Evolutionary conservation across 2,329 filamentous ascomycete species (phyloP).

Genomic region (Fragosphaeria purpurea): DNA sequence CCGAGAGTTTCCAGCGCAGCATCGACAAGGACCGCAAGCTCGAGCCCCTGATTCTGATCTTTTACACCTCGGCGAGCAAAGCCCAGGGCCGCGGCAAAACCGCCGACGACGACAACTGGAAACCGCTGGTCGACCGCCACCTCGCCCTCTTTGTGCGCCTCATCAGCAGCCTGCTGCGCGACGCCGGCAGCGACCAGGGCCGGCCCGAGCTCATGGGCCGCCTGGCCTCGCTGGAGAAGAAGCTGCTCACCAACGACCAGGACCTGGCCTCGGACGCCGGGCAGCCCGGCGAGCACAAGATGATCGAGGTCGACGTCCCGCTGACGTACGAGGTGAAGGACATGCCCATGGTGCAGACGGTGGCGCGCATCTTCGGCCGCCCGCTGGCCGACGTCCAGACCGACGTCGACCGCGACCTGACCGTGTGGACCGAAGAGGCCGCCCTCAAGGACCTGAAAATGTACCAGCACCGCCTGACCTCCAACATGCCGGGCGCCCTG

Average conservation of each 20-base stretch:
- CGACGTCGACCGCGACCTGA: constrained; percentile 74
- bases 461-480: constrained; percentile 81
- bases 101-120: constrained; percentile 78
- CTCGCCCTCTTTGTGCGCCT: constrained; percentile 89
- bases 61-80: constrained; percentile 90
- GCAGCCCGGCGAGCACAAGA: constrained; percentile 50
- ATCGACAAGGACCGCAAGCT: constrained; percentile 91
- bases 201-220: constrained; percentile 73
- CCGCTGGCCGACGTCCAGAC: constrained; percentile 70
- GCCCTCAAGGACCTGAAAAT: constrained; percentile 85
- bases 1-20: constrained; percentile 74
- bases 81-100: constrained; percentile 66
- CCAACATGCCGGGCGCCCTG: constrained; percentile 67
- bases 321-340: constrained; percentile 90
- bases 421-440: constrained; percentile 81
- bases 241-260: constrained; percentile 87
- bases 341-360: constrained; percentile 85
- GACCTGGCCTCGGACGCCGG: constrained; percentile 61
- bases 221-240: constrained; percentile 76
- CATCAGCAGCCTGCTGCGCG: constrained; percentile 67
- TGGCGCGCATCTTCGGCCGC: constrained; percentile 77
- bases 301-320: constrained; percentile 72
- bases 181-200: constrained; percentile 76
- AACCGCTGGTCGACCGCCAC: constrained; percentile 84
- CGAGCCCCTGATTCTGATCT: constrained; percentile 88